Conservation (phyloP, 208 protist species). For the Vickermania spadyakhi region DNA sequence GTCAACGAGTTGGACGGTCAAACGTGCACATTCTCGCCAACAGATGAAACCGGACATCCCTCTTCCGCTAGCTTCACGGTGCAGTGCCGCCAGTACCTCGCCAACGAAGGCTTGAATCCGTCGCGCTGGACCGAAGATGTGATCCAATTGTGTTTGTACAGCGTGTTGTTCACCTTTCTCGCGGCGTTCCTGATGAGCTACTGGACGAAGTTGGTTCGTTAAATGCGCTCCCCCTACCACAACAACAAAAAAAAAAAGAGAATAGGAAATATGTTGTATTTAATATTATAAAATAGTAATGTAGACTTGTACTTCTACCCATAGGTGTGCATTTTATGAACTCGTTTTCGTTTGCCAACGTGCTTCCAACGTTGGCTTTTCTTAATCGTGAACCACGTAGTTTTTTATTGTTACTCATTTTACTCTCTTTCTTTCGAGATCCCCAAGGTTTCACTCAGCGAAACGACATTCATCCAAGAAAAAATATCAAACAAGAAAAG, state of each 20-base stretch:
- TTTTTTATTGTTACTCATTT: no score
- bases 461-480: no score
- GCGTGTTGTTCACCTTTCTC: conserved; percentile 35
- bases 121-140: conserved; percentile 66
- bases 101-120: conserved; percentile 70
- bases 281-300: neutral
- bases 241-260: no score
- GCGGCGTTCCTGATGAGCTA: conserved; percentile 58
- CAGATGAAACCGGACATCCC: conserved; percentile 63
- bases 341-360: no score
- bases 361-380: no score
- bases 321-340: no score
- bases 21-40: conserved; percentile 69
- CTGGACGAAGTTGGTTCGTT: conserved; percentile 56
- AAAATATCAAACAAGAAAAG: no score
- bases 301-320: no score
- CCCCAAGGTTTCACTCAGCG: no score
- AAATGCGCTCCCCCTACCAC: conserved; percentile 1
- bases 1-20: conserved; percentile 89
- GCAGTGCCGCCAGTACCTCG: conserved; percentile 81
- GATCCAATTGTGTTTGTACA: conserved; percentile 59
- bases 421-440: no score
- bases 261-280: neutral
- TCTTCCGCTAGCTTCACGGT: conserved; percentile 49
- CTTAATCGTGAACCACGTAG: no score